These are phyloP conservation scores for Apiotrichum laibachii DNA, from an alignment of 1,284 basidiomycete genomes.

Conservation along the genomic window DNA sequence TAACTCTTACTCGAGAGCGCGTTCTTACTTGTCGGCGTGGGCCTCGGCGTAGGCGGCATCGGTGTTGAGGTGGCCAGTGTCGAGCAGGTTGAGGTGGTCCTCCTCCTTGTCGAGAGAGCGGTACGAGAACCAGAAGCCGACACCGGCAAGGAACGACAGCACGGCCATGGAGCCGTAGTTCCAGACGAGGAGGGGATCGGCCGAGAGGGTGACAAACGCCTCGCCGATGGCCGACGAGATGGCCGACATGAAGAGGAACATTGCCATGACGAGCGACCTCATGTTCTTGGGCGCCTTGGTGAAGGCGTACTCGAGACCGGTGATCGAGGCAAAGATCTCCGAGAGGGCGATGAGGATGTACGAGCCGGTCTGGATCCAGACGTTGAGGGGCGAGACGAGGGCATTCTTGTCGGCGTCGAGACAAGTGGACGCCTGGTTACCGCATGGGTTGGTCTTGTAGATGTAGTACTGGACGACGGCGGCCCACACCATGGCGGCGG, in stretches of 20 bases:
- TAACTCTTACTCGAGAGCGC: no score
- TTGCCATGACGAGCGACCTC: background rate
- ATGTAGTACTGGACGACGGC: conserved; percentile 54
- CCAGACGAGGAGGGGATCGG: conserved; percentile 6
- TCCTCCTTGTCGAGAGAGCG: conserved; percentile 5
- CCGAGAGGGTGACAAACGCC: conserved; percentile 1
- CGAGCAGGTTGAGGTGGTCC: conserved; percentile 3
- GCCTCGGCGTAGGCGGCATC: background rate
- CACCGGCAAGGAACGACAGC: background rate
- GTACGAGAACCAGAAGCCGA: conserved; percentile 8
- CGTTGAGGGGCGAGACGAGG: background rate
- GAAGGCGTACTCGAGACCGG: conserved; percentile 8
- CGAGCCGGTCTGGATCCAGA: conserved; percentile 2
- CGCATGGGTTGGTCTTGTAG: conserved; percentile 52
- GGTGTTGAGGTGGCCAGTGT: background rate
- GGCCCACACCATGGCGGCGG: conserved; percentile 47
- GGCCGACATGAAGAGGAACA: conserved; percentile 6
- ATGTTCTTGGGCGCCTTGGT: conserved; percentile 6
- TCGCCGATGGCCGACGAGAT: conserved; percentile 1
- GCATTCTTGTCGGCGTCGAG: conserved; percentile 1
- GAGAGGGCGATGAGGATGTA: conserved; percentile 6
- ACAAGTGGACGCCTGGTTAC: conserved; percentile 46
- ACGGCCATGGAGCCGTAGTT: conserved; percentile 7
- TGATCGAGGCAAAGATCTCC: conserved; percentile 5
- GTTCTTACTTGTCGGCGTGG: no score